Percentiles rank a stretch among this genome's conserved stretches.
These are phyloP conservation scores for Parietaria judaica DNA, from an alignment of 306 rosid species.

Conservation along the genomic window DNA sequence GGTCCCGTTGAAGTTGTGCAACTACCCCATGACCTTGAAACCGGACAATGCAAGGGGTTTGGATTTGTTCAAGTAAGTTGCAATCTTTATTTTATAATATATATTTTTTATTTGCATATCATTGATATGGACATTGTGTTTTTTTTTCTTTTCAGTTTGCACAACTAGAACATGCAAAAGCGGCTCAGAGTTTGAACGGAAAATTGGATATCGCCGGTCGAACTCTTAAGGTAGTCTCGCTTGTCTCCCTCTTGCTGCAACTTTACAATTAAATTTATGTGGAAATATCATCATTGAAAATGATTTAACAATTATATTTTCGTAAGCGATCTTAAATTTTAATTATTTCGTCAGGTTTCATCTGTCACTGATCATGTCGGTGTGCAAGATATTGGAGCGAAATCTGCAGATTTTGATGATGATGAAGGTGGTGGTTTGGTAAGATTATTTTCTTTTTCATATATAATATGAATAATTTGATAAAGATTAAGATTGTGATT, in stretches of 20 bases:
- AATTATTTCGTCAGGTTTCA: slow-evolving; percentile 53
- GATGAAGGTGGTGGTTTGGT: slow-evolving; percentile 98
- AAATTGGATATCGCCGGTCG: slow-evolving; percentile 94
- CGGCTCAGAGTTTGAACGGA: slow-evolving; percentile 97
- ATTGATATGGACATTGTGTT: not conserved
- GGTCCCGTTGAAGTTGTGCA: slow-evolving; percentile 95
- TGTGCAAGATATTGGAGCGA: slow-evolving; percentile 69
- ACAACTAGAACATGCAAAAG: slow-evolving; percentile 91
- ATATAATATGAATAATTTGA: not conserved
- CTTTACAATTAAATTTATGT: not conserved
- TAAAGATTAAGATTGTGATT: no score
- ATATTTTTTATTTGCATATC: not conserved
- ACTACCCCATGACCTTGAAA: slow-evolving; percentile 87
- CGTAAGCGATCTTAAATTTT: not conserved
- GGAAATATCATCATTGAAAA: not conserved
- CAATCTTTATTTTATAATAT: slow-evolving; percentile 10
- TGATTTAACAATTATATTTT: not conserved
- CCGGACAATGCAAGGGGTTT: slow-evolving; percentile 99
- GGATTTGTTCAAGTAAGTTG: slow-evolving; percentile 91
- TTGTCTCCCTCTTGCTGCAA: not conserved
- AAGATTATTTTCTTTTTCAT: not conserved
- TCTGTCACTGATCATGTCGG: slow-evolving; percentile 92
- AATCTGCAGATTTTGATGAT: slow-evolving; percentile 91
- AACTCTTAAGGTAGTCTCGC: slow-evolving; percentile 63
- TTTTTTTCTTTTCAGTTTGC: slow-evolving; percentile 58